A percentile compares a stretch with the other conserved stretches of the same genome.
Evolutionary conservation across 2,329 filamentous ascomycete genomes (phyloP).

Genomic region (Neoarthrinium moseri): DNA sequence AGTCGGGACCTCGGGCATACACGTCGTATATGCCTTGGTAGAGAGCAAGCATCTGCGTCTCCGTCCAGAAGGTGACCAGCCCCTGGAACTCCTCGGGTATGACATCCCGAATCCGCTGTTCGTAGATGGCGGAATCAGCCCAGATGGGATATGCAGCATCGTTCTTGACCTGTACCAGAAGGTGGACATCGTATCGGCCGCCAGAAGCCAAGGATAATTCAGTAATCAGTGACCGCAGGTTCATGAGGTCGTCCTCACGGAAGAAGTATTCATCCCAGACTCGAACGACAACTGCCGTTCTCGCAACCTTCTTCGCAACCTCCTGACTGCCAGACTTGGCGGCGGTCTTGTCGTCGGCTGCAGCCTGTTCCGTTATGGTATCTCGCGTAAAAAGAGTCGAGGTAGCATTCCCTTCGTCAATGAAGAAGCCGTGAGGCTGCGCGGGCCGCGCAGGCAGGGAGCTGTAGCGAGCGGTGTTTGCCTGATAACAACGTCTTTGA

Average conservation of each 20-base stretch:
- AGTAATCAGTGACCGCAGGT: slow-evolving; percentile 78
- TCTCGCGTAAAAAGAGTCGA: slow-evolving; percentile 24
- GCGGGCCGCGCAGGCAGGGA: slow-evolving; percentile 37
- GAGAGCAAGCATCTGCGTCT: slow-evolving; percentile 85
- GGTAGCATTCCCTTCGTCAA: slow-evolving; percentile 34
- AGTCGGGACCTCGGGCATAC: slow-evolving; percentile 60
- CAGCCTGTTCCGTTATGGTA: slow-evolving; percentile 14
- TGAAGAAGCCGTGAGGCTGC: slow-evolving; percentile 50
- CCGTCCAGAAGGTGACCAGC: slow-evolving; percentile 89
- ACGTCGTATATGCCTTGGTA: slow-evolving; percentile 86
- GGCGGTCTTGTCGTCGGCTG: slow-evolving; percentile 9
- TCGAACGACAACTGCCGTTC: slow-evolving; percentile 78
- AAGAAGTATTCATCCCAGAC: slow-evolving; percentile 81
- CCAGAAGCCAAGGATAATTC: slow-evolving; percentile 80
- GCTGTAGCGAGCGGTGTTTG: slow-evolving; percentile 71
- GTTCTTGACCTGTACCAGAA: slow-evolving; percentile 80
- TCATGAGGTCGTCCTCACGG: slow-evolving; percentile 76
- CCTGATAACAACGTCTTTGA: slow-evolving; percentile 70
- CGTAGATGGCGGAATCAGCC: slow-evolving; percentile 70
- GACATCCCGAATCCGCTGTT: slow-evolving; percentile 63
- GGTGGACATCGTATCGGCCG: slow-evolving; percentile 82
- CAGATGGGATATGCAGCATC: slow-evolving; percentile 74
- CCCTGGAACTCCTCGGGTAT: slow-evolving; percentile 84
- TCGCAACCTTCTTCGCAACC: slow-evolving; percentile 35
- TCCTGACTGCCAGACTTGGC: slow-evolving; percentile 11